Evolutionary conservation across 169 alveolate genomes (phyloP), one percentile per base, ranked within the genome.

Genomic region (Eimeria sp.): DNA sequence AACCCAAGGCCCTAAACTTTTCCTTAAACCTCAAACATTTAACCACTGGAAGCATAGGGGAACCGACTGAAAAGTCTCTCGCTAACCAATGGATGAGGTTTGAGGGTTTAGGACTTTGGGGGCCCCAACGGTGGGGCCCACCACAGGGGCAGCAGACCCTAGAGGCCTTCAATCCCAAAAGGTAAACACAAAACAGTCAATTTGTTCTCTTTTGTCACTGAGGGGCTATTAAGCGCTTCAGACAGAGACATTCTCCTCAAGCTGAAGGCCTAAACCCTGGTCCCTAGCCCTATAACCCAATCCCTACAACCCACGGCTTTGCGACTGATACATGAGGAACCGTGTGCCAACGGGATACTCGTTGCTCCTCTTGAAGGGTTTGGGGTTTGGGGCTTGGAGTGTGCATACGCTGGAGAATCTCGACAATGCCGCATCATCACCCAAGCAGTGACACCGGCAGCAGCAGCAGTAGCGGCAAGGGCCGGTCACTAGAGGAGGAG

Each of bases 341-440:
- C 49, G 82, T 72, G 49, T 14, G 20, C 49, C 49, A 27, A 0
- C 2, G 30, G 49, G 49, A 13, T 72, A 2, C 43, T 30, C 7
- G 43, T 5, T 45, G 49, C 43, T 72, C 7, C 49, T 76, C 61
- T 49, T 49, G 6, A 61, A 61, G 20, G 70, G 70, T 61, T 27
- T 76, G 45, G 61, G 87, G 51, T 34, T 47, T 76, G 45, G 87
- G 82, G 87, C 14, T 47, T 16, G 87, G 61, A 49, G 87, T 76
- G 87, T 76, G 45, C 63, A 76, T 11, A 49, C 57, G 45, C 61
- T 4, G 87, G 61, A 43, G 63, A 76, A 27, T 40, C 30, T 30
- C 20, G 13, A 76, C 87, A 76, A 76, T 76, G 87, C 87, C 87
- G 87, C 65, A 76, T 27, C 87, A 43, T 43, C 87, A 72, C 82